A percentile compares a stretch with the other conserved stretches of the same genome.
These are phyloP conservation scores for Phlegmacium glaucopus DNA, from an alignment of 768 basidiomycete species.

Conservation along the genomic window DNA sequence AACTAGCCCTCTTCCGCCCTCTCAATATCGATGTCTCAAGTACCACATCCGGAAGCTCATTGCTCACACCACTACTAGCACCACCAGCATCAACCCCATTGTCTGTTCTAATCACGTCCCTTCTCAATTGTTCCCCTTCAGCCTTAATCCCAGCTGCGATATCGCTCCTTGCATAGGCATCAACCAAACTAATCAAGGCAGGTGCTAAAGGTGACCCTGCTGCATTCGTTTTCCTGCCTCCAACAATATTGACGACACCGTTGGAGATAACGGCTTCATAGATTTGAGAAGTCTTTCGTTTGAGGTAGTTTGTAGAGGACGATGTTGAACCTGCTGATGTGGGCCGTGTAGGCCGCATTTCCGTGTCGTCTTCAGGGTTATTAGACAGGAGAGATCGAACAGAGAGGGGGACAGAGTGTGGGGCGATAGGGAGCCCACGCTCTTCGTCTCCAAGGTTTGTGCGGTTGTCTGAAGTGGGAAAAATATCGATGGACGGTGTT, in stretches of 20 bases:
- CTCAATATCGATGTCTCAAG: slow-evolving; percentile 66
- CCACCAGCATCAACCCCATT: slow-evolving; percentile 25
- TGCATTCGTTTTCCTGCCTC: slow-evolving; percentile 9
- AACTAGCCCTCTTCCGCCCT: slow-evolving; percentile 78
- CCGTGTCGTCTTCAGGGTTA: slow-evolving; percentile 43
- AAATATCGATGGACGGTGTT: slow-evolving; percentile 7
- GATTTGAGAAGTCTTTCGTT: slow-evolving; percentile 71
- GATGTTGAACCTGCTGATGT: slow-evolving; percentile 37
- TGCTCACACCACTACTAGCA: slow-evolving; percentile 25
- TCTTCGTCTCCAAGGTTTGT: slow-evolving; percentile 66
- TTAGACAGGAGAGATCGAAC: slow-evolving; percentile 36
- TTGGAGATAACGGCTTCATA: slow-evolving; percentile 52
- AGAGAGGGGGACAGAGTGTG: slow-evolving; percentile 31
- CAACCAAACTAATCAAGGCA: slow-evolving; percentile 68
- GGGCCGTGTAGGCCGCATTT: slow-evolving; percentile 35
- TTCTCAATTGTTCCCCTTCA: slow-evolving; percentile 53
- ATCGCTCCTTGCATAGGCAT: slow-evolving; percentile 64
- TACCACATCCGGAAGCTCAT: slow-evolving; percentile 62
- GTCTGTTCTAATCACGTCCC: slow-evolving; percentile 26
- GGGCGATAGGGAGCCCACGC: slow-evolving; percentile 42
- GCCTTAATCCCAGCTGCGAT: slow-evolving; percentile 58
- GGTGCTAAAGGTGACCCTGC: slow-evolving; percentile 40
- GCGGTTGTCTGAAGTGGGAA: slow-evolving; percentile 30
- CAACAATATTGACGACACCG: slow-evolving; percentile 5
- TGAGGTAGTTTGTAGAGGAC: slow-evolving; percentile 52